Conservation (phyloP, 352 stramenopile species). For the Pythium biforme region DNA sequence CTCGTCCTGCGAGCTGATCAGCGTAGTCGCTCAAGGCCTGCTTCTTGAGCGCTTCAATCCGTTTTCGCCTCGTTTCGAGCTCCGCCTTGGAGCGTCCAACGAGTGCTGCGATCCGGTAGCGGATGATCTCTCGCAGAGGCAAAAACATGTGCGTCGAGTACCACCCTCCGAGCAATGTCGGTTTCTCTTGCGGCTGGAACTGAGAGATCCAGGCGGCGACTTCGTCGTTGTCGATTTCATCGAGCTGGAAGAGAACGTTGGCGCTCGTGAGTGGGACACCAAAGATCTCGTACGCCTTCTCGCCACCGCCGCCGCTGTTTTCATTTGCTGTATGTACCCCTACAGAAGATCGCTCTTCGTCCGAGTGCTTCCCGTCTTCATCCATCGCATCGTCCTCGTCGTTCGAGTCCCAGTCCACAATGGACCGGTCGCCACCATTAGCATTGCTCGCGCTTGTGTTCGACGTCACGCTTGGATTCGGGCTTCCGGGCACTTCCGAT, state of each 20-base stretch:
- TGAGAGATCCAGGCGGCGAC: constrained; percentile 50
- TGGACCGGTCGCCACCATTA: constrained; percentile 17
- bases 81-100: constrained; percentile 71
- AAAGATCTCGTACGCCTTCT: constrained; percentile 66
- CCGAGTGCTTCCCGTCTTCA: constrained; percentile 23
- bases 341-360: constrained; percentile 30
- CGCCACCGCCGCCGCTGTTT: neutral
- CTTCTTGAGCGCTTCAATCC: constrained; percentile 73
- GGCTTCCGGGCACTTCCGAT: constrained; percentile 3
- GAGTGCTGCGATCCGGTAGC: constrained; percentile 65
- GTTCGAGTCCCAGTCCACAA: constrained; percentile 39
- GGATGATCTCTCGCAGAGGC: constrained; percentile 73
- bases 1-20: constrained; percentile 37
- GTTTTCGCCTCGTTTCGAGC: constrained; percentile 58
- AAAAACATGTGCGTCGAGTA: constrained; percentile 82
- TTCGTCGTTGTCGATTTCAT: constrained; percentile 71
- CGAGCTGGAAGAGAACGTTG: constrained; percentile 73
- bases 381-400: constrained; percentile 41
- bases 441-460: constrained; percentile 5
- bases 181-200: constrained; percentile 42
- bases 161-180: constrained; percentile 70
- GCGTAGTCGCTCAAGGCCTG: constrained; percentile 59
- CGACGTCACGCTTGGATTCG: constrained; percentile 6
- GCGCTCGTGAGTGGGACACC: constrained; percentile 65
- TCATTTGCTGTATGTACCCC: neutral